A percentile compares a stretch with the other conserved stretches of the same genome.
Evolutionary conservation across 1,139 yeast species (phyloP).

Genomic region (Entelexis paramagnoliae): DNA sequence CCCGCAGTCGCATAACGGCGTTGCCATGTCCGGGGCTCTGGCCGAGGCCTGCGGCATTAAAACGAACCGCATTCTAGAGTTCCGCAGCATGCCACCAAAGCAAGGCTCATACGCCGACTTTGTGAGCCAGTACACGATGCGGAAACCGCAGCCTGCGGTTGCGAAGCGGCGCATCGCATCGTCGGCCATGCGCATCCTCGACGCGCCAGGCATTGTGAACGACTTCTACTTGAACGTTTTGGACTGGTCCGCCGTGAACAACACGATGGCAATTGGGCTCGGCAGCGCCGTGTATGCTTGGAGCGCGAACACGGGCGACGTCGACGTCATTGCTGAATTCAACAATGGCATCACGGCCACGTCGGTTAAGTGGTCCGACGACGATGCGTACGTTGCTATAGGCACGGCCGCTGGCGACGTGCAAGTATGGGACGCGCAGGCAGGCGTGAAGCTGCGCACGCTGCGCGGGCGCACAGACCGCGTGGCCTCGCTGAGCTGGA

Average conservation of each 20-base stretch:
- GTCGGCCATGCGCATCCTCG: constrained; percentile 86
- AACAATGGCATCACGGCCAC: constrained; percentile 39
- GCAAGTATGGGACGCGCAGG: constrained; percentile 91
- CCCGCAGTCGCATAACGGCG: constrained; percentile 7
- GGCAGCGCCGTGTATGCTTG: constrained; percentile 80
- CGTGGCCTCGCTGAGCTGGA: constrained; percentile 81
- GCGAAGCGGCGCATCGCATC: constrained; percentile 56
- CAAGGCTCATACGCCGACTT: constrained; percentile 26
- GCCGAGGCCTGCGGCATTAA: constrained; percentile 22
- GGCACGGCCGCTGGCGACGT: constrained; percentile 78
- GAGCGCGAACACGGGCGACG: constrained; percentile 83
- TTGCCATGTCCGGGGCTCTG: constrained; percentile 11
- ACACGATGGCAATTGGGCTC: constrained; percentile 80
- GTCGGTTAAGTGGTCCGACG: constrained; percentile 76
- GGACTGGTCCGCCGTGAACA: constrained; percentile 70
- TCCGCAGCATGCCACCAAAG: constrained; percentile 67
- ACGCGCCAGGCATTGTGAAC: constrained; percentile 91
- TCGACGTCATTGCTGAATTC: constrained; percentile 40
- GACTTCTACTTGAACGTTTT: constrained; percentile 83
- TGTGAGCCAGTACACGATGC: constrained; percentile 11
- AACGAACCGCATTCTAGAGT: constrained; percentile 56
- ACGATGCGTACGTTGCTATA: constrained; percentile 75
- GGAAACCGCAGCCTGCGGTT: background rate
- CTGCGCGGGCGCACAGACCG: constrained; percentile 64
- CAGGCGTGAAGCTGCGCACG: constrained; percentile 62